A percentile compares a stretch with the other conserved stretches of the same genome.
Evolutionary conservation across 2,329 filamentous ascomycete species (phyloP).

Genomic region (Dothiorella sarmentorum): DNA sequence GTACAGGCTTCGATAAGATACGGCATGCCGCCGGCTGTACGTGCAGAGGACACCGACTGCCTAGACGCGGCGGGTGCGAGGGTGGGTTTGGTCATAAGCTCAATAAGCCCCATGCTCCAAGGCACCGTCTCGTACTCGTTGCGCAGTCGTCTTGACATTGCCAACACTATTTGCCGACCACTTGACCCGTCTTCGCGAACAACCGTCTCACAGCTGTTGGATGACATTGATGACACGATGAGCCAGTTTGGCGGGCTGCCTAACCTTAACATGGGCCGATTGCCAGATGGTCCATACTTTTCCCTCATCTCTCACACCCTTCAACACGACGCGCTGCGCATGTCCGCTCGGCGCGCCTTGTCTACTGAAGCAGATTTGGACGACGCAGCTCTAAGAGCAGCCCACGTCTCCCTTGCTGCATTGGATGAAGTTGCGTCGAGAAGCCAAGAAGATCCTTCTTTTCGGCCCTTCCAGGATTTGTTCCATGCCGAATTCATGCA

Average conservation of each 20-base stretch:
- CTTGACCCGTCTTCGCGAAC: neutral
- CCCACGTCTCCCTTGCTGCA: neutral
- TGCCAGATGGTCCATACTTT: neutral
- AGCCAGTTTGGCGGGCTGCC: neutral
- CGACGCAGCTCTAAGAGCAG: neutral
- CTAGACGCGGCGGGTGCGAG: neutral
- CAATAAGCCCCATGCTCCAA: neutral
- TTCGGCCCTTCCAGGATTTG: neutral
- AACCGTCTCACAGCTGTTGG: neutral
- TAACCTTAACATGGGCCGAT: too few species aligned
- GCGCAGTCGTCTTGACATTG: neutral
- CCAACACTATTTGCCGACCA: neutral
- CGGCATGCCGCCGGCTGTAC: slow-evolving; percentile 27
- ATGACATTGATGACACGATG: neutral
- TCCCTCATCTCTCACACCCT: neutral
- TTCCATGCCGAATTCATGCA: neutral
- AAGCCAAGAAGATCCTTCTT: too few species aligned
- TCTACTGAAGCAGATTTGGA: neutral
- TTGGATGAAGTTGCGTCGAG: neutral
- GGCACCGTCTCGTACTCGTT: neutral
- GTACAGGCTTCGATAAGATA: slow-evolving; percentile 27
- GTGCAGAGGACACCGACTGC: slow-evolving; percentile 32
- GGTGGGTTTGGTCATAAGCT: too few species aligned
- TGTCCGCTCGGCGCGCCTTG: neutral
- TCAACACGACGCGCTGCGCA: neutral